Conservation (phyloP, 1,284 basidiomycete species). For the Moesziomyces antarcticus region DNA sequence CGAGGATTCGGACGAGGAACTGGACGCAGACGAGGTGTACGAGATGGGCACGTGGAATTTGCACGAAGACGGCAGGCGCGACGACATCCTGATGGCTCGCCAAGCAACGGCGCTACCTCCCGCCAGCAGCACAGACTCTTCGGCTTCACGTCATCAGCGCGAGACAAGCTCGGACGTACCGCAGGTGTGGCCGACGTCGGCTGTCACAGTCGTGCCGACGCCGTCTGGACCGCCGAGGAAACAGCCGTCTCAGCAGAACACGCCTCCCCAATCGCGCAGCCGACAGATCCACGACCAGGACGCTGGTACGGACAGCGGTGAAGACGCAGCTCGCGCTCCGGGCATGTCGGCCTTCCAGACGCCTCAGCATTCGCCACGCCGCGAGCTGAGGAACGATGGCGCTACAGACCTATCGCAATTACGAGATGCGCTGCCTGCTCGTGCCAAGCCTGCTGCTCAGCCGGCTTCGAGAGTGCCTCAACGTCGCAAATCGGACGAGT, state of each 20-base stretch:
- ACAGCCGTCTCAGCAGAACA: conserved; percentile 21
- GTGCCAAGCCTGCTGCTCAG: background rate
- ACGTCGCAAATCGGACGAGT: conserved; percentile 17
- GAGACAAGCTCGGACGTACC: conserved; percentile 35
- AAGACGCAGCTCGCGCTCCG: conserved; percentile 22
- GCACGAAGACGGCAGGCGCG: conserved; percentile 13
- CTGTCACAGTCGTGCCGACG: background rate
- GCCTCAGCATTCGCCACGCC: conserved; percentile 38
- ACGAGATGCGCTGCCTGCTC: conserved; percentile 1
- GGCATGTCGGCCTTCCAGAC: conserved; percentile 47
- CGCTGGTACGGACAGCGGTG: conserved; percentile 31
- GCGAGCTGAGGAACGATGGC: conserved; percentile 13
- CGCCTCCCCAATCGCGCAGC: conserved; percentile 31
- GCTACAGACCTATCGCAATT: conserved; percentile 1
- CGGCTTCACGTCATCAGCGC: conserved; percentile 15
- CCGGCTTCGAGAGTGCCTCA: conserved; percentile 5
- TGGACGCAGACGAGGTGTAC: conserved; percentile 38
- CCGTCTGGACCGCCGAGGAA: conserved; percentile 3
- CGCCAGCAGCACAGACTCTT: conserved; percentile 3
- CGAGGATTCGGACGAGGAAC: conserved; percentile 46
- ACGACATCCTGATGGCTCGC: conserved; percentile 11
- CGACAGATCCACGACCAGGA: conserved; percentile 38
- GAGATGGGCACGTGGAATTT: conserved; percentile 30
- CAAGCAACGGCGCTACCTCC: background rate
- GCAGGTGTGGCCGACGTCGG: conserved; percentile 4